Evolutionary conservation across 164 flowering plant species (phyloP), one percentile per base, ranked within the genome.

Genomic region (Aristolochia contorta): DNA sequence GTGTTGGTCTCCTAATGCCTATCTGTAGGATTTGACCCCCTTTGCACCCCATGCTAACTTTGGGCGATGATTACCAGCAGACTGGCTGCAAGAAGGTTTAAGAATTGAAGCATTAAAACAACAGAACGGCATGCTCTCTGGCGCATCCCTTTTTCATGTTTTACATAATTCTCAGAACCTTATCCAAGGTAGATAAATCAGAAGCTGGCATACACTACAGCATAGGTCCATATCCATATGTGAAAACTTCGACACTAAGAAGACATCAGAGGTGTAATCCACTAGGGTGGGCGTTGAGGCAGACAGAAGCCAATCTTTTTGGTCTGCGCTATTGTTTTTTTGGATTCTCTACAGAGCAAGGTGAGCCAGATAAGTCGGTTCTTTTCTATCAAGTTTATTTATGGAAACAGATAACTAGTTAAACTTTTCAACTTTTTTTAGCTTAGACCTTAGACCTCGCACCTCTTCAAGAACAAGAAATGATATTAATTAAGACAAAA

Each of bases 271-370:
- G 56, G 55, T 30, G 55, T 23, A 50, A 49, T 8, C 43, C 63
- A 32, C 30, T 27, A 13, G 46, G 27, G 21, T 49, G 15, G 56
- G 21, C 30, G n/a, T 16, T 59, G 16, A 2, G 54, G 22, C 32
- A 12, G 53, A 59, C 55, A 49, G 54, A 27, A 32, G 18, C 15
- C 27, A 50, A 12, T 30, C 63, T 50, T 60, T 60, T 49, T 60
- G 56, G 63, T 50, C 56, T 49, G 55, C 54, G 0, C 43, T 37
- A 37, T 10, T 60, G 48, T 59, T 58, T 43, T 57, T n/a, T 58
- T 19, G 19, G 60, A 58, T 58, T 37, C 27, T 23, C 49, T 20
- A 19, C 19, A 18, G 19, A 14, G 49, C 21, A 47, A 19, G 27
- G 22, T 13, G 45, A 20, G 2, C 37, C 20, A 25, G 21, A 12